Evolutionary conservation across 1,284 basidiomycete genomes (phyloP).

Genomic region (Cryptococcus hybrid): DNA sequence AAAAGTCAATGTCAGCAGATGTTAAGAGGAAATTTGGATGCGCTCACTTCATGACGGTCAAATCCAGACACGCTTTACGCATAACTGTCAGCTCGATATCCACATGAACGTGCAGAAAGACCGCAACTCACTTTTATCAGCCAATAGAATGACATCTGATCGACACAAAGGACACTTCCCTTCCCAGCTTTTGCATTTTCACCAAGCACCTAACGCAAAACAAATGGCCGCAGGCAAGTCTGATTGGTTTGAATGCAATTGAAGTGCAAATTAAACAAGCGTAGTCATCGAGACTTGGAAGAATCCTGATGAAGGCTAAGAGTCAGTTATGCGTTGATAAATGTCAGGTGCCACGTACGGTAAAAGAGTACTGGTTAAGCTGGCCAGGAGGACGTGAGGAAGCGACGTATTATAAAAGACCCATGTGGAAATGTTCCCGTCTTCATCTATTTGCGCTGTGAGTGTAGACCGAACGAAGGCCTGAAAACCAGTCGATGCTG

Average conservation of each 20-base stretch:
- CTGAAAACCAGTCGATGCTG: constrained; percentile 52
- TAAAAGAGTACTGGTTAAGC: constrained; percentile 77
- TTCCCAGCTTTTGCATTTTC: constrained; percentile 85
- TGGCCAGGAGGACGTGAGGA: constrained; percentile 77
- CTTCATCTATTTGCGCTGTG: constrained; percentile 29
- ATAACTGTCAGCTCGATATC: neutral
- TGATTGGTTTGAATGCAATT: constrained; percentile 85
- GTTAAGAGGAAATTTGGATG: neutral
- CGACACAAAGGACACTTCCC: constrained; percentile 84
- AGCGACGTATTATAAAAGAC: constrained; percentile 59
- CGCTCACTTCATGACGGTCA: constrained; percentile 42
- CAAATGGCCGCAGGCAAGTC: constrained; percentile 80
- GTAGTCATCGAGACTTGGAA: constrained; percentile 63
- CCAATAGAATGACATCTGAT: constrained; percentile 67
- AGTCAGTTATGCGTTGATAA: neutral
- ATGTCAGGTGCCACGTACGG: constrained; percentile 55
- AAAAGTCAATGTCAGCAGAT: neutral
- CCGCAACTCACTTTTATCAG: constrained; percentile 64
- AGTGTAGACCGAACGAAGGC: constrained; percentile 47
- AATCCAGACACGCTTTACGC: constrained; percentile 34
- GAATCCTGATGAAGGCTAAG: constrained; percentile 24
- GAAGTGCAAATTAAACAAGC: constrained; percentile 68
- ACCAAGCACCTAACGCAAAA: constrained; percentile 91
- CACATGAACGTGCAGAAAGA: constrained; percentile 1
- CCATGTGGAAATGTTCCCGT: constrained; percentile 48